Percentiles rank a stretch among this genome's conserved stretches.
Conservation (phyloP, 1,284 basidiomycete genomes). For the Naganishia sp. region DNA sequence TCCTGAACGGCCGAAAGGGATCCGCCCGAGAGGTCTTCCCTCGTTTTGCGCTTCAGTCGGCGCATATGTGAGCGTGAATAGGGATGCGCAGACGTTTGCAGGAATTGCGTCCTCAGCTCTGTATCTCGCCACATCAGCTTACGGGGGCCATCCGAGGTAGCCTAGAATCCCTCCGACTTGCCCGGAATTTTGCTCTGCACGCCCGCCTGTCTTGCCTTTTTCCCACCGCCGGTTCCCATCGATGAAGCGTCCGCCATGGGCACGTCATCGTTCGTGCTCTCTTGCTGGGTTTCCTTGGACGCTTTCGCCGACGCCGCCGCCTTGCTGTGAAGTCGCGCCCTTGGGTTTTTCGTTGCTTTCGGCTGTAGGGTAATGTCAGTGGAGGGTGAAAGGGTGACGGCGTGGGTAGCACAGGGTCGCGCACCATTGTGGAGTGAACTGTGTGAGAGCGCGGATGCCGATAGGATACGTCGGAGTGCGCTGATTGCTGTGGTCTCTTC, state of each 20-base stretch:
- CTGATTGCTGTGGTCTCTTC: background rate
- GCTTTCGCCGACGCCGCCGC: constrained; percentile 29
- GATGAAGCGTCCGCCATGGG: background rate
- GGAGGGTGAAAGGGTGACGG: background rate
- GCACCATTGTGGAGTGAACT: background rate
- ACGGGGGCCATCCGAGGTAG: background rate
- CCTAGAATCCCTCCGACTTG: background rate
- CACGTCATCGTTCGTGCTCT: background rate
- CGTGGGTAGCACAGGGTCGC: background rate
- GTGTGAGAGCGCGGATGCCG: no score
- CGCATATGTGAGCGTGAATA: constrained; percentile 51
- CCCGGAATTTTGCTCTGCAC: constrained; percentile 20
- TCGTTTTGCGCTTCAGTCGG: constrained; percentile 49
- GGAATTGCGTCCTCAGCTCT: constrained; percentile 18
- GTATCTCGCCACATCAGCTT: background rate
- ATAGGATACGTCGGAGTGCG: background rate
- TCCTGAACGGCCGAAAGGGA: constrained; percentile 40
- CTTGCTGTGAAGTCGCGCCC: constrained; percentile 31
- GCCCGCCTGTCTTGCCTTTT: constrained; percentile 23
- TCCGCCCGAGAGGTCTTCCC: constrained; percentile 43
- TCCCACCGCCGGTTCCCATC: background rate
- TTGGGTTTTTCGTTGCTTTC: constrained; percentile 30
- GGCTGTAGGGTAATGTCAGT: constrained; percentile 9
- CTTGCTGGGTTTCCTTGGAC: background rate
- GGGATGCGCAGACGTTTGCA: constrained; percentile 39